Percentiles rank a stretch among this genome's conserved stretches.
Conservation (phyloP, 345 rosid species). For the Citrus sp. region DNA sequence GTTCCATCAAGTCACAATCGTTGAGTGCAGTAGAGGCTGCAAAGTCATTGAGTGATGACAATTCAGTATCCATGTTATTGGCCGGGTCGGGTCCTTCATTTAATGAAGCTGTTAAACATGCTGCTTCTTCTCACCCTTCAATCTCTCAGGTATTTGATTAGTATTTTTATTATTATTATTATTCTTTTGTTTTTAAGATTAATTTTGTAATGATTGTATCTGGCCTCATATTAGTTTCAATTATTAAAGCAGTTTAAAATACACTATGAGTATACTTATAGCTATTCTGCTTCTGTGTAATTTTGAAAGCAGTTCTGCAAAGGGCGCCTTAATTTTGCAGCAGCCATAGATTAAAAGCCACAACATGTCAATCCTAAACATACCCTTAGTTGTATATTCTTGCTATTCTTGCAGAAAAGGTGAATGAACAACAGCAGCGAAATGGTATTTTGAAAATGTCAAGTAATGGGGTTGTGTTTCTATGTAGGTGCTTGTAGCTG, state of each 20-base stretch:
- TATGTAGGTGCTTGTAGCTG: slow-evolving; percentile 81
- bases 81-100: slow-evolving; percentile 90
- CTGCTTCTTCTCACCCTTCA: slow-evolving; percentile 74
- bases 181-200: neutral
- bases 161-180: neutral
- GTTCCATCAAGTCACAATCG: slow-evolving; percentile 57
- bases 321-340: neutral
- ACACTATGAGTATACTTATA: neutral
- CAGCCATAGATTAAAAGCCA: neutral
- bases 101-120: slow-evolving; percentile 64
- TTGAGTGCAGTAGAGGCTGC: slow-evolving; percentile 83
- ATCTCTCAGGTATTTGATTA: slow-evolving; percentile 54
- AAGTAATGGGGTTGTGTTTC: neutral
- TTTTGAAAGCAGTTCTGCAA: neutral
- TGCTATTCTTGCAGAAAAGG: neutral
- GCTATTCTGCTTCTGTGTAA: neutral
- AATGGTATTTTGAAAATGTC: neutral
- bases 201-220: neutral
- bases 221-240: neutral
- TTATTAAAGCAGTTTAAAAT: neutral
- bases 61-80: slow-evolving; percentile 60
- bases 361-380: neutral
- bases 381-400: no score
- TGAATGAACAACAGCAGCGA: neutral
- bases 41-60: slow-evolving; percentile 42